Percentiles rank a stretch among this genome's conserved stretches.
phyloP scores from a whole-genome alignment of 2,329 filamentous ascomycete genomes.

The Alternaria metachromatica region DNA sequence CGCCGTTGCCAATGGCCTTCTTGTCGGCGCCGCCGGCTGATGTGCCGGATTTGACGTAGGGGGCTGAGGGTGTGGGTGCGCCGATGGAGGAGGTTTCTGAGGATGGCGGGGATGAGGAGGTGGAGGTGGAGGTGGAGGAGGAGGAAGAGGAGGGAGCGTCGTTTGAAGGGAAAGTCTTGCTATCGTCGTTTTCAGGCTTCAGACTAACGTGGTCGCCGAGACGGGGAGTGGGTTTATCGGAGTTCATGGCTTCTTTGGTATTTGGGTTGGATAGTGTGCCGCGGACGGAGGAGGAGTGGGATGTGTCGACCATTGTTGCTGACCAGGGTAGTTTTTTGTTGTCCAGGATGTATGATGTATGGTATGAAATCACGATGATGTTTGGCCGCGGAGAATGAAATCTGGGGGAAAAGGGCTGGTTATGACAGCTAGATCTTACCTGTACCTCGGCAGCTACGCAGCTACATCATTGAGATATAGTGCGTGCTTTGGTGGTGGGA shows the following conservation, averaged over 20 bases:
- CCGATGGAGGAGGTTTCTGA: conserved; percentile 11
- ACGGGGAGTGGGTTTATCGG: conserved; percentile 16
- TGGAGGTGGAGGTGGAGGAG: neutral
- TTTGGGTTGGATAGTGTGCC: conserved; percentile 41
- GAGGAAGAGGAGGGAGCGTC: neutral
- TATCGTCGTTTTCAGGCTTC: conserved; percentile 22
- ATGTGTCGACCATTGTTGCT: conserved; percentile 4
- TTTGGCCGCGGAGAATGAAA: neutral
- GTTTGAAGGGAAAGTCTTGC: conserved; percentile 18
- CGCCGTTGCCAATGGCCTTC: conserved; percentile 5
- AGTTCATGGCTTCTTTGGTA: conserved; percentile 28
- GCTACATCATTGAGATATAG: conserved; percentile 16
- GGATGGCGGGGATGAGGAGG: neutral
- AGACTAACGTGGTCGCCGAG: conserved; percentile 38
- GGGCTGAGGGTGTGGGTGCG: conserved; percentile 9
- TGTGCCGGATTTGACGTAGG: conserved; percentile 8
- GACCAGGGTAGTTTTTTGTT: conserved; percentile 16
- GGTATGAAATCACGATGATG: neutral
- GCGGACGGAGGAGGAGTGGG: conserved; percentile 37
- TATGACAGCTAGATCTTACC: neutral
- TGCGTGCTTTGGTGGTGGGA: neutral
- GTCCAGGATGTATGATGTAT: conserved; percentile 2
- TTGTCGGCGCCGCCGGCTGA: conserved; percentile 7
- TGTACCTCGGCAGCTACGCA: conserved; percentile 6
- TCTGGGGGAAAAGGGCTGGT: neutral